A percentile compares a stretch with the other conserved stretches of the same genome.
phyloP scores from a whole-genome alignment of 2,329 filamentous ascomycete genomes.

The Pseudogymnoascus sp. region DNA sequence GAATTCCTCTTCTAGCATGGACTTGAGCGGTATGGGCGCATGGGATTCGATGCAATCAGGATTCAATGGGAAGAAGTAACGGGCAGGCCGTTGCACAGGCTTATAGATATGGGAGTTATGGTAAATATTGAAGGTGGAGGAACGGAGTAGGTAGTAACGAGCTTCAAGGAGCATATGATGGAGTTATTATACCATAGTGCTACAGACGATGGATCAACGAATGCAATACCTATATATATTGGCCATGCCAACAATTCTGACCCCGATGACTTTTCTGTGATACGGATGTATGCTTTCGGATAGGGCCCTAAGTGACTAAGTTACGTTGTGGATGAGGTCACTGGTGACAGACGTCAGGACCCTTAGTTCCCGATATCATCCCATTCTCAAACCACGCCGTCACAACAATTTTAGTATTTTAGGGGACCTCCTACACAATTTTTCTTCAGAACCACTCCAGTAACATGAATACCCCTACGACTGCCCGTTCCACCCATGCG shows the following conservation, averaged over 20 bases:
- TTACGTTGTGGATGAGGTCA: slow-evolving; percentile 4
- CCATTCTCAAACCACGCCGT: neutral
- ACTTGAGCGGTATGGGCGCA: slow-evolving; percentile 7
- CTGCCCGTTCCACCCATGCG: neutral
- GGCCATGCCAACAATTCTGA: neutral
- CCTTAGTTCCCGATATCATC: slow-evolving; percentile 4
- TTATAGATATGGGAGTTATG: neutral
- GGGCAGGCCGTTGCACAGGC: neutral
- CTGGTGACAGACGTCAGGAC: slow-evolving; percentile 5
- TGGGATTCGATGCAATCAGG: neutral
- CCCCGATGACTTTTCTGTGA: neutral
- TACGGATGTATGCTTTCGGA: neutral
- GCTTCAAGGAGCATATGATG: neutral
- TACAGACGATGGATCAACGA: neutral
- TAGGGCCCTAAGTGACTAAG: neutral
- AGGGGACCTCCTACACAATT: neutral
- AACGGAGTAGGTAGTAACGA: neutral
- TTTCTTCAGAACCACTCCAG: neutral
- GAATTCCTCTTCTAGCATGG: slow-evolving; percentile 3
- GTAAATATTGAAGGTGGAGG: neutral
- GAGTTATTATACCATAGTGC: slow-evolving; percentile 7
- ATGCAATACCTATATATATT: neutral
- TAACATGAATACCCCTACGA: neutral
- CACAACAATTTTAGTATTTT: slow-evolving; percentile 7
- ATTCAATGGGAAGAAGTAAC: neutral